Evolutionary conservation across 345 rosid genomes (phyloP).

Genomic region (Citrus inodora): DNA sequence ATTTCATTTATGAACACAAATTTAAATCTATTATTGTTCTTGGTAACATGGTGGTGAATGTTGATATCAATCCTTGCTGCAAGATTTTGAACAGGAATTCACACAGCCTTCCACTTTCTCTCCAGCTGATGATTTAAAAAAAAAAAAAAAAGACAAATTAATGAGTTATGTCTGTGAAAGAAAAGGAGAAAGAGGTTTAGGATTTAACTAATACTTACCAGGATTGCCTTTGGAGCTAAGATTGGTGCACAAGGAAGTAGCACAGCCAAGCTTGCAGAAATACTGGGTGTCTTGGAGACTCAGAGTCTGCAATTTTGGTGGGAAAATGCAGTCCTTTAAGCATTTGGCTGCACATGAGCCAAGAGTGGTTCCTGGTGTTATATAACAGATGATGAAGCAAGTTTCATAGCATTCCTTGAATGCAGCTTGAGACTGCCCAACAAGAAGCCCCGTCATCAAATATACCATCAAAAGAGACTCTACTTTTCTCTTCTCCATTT

Average conservation of each 20-base stretch:
- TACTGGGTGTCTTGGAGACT: neutral
- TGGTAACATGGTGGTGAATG: neutral
- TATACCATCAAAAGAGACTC: conserved; percentile 3
- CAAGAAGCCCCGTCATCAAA: conserved; percentile 20
- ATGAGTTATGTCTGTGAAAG: neutral
- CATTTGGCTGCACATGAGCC: conserved; percentile 27
- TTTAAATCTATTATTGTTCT: neutral
- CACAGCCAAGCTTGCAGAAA: conserved; percentile 50
- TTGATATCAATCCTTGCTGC: conserved; percentile 18
- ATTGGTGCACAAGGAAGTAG: conserved; percentile 35
- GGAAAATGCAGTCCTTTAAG: conserved; percentile 34
- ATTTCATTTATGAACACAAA: neutral
- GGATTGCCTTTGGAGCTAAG: conserved; percentile 41
- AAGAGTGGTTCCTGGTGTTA: neutral
- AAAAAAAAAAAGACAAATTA: neutral
- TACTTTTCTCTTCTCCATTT: neutral
- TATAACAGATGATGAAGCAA: conserved; percentile 33
- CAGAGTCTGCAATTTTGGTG: neutral
- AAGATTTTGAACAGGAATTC: conserved; percentile 34
- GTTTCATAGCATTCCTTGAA: conserved; percentile 31
- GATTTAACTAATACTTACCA: conserved; percentile 12
- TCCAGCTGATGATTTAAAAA: conserved; percentile 21
- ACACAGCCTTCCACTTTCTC: conserved; percentile 41
- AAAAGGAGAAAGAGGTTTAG: neutral
- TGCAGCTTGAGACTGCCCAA: conserved; percentile 17